Evolutionary conservation across 371 early-diverging fungal genomes (phyloP), one percentile per base, ranked within the genome.

Genomic region (Mortierella sp.): DNA sequence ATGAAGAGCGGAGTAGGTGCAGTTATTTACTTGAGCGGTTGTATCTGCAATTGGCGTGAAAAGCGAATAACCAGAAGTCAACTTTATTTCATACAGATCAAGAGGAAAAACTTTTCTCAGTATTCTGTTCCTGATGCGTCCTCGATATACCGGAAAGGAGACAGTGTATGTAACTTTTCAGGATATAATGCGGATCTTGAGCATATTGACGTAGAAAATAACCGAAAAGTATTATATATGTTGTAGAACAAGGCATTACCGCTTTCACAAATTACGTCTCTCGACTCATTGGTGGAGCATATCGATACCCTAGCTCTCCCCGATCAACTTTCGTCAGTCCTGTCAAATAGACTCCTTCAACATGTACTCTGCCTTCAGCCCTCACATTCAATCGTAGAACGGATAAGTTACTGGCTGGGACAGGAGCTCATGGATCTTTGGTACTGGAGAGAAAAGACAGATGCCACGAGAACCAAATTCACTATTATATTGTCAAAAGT

Each of bases 381-480:
- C 9, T 78, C 79, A 9, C 61, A 72, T 26, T 73, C 83, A 17
- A 70, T 78, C 26, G 72, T 88, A 35, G 66, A 77, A 15, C 75
- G 89, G 28, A 83, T 89, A 28, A 84, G 86, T 51, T 75, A 77
- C 17, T 86, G 86, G 87, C 68, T 89, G 6, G 80, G 73, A 28
- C 85, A 88, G 51, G 77, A 83, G 15, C 58, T 89, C 9, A 71
- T 84, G 74, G 83, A 86, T 63, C 55, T 87, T 10, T 61, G 84
- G 45, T 70, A 80, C 49, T 86, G 85, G 81, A 66, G 61, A 19
- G 85, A 86, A 42, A 84, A 76, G 12, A 83, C 83, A 3, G 82
- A 69, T 32, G 57, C 49, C 13, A 75, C 68, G 0, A 71, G 73
- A 8, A 61, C 75, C 5, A 68, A 73, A n/a, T 80, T 89, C 13